Evolutionary conservation across 768 basidiomycete species (phyloP).

Genomic region (Suillus cothurnatus): DNA sequence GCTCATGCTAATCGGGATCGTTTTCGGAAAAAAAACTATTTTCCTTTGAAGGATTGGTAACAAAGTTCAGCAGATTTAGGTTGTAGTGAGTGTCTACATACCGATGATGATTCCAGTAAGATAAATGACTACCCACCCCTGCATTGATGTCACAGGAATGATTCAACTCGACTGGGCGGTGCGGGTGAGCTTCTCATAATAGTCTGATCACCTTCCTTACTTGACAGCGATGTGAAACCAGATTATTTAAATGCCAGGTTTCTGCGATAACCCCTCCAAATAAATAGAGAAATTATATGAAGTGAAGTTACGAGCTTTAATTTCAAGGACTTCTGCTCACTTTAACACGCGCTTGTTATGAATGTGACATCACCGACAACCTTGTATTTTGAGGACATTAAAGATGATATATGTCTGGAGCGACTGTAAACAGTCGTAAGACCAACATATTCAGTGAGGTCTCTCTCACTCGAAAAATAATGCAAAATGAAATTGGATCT

Average conservation of each 20-base stretch:
- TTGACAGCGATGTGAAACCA: not conserved
- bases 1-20: not conserved
- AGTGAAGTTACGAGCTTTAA: not conserved
- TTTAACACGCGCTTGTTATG: not conserved
- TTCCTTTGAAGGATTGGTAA: not conserved
- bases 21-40: not conserved
- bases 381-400: not conserved
- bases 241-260: not conserved
- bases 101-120: not conserved
- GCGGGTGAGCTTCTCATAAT: not conserved
- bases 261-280: not conserved
- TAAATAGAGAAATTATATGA: not conserved
- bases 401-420: not conserved
- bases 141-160: not conserved
- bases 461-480: not conserved
- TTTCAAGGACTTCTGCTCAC: not conserved
- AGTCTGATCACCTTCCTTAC: not conserved
- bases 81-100: not conserved
- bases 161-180: not conserved
- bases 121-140: not conserved
- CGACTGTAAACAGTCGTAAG: not conserved
- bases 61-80: not conserved
- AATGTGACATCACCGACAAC: too few species aligned
- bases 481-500: not conserved
- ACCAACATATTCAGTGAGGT: not conserved